Conservation (phyloP, 768 basidiomycete species). For the Sporobolomyces phaffii region DNA sequence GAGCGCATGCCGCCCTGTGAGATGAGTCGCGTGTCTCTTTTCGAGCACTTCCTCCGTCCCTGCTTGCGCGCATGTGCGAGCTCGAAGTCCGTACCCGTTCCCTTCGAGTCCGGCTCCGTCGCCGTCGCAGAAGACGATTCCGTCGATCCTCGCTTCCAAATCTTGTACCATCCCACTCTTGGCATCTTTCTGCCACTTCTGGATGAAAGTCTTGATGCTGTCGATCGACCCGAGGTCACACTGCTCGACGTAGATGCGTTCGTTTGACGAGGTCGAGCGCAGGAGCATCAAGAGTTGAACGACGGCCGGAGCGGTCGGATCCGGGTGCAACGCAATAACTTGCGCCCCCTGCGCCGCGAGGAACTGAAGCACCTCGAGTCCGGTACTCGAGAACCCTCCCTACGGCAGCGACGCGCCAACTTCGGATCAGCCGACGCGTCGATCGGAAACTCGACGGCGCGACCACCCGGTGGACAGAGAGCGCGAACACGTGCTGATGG, state of each 20-base stretch:
- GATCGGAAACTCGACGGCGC: no score
- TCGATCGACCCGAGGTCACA: constrained; percentile 65
- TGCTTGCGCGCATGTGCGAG: not conserved
- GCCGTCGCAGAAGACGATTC: constrained; percentile 67
- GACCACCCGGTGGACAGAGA: no score
- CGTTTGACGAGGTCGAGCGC: constrained; percentile 64
- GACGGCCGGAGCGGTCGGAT: constrained; percentile 52
- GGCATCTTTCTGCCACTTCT: constrained; percentile 59
- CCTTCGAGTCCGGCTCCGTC: constrained; percentile 51
- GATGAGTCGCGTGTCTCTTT: not conserved
- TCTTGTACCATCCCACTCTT: constrained; percentile 34
- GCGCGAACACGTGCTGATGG: no score
- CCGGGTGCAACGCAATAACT: constrained; percentile 63
- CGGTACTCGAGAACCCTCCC: constrained; percentile 23
- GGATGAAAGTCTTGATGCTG: constrained; percentile 65
- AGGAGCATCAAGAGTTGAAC: constrained; percentile 61
- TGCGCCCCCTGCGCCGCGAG: constrained; percentile 72
- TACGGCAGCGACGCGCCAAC: not conserved
- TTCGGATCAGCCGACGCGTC: no score
- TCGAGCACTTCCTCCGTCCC: not conserved
- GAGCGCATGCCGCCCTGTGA: constrained; percentile 32
- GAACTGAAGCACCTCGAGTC: constrained; percentile 60
- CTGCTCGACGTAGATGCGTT: constrained; percentile 70
- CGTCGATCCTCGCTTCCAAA: constrained; percentile 62
- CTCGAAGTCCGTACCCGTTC: constrained; percentile 56